Percentiles rank a stretch among this genome's conserved stretches.
These are phyloP conservation scores for Whalleya microplaca DNA, from an alignment of 2,329 filamentous ascomycete species.

Conservation along the genomic window DNA sequence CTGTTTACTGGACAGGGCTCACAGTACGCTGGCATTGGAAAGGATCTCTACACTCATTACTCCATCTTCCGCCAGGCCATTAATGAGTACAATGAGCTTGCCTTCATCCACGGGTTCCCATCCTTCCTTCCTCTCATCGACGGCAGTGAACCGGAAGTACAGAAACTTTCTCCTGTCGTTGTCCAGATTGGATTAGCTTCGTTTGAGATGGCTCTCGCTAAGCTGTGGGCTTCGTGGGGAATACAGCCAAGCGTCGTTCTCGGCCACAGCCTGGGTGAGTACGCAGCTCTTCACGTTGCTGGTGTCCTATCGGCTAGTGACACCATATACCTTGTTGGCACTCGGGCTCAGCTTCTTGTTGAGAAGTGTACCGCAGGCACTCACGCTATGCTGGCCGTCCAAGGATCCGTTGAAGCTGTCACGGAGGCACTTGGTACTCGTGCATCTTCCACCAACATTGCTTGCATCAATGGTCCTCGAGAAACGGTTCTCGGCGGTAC, in stretches of 20 bases:
- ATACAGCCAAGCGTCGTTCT: slow-evolving; percentile 58
- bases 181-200: slow-evolving; percentile 58
- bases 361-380: slow-evolving; percentile 67
- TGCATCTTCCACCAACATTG: slow-evolving; percentile 50
- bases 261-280: slow-evolving; percentile 72
- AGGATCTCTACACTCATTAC: slow-evolving; percentile 52
- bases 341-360: slow-evolving; percentile 67
- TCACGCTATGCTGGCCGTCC: slow-evolving; percentile 61
- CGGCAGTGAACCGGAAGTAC: slow-evolving; percentile 47
- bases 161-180: slow-evolving; percentile 52
- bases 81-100: slow-evolving; percentile 60
- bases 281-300: slow-evolving; percentile 71
- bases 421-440: slow-evolving; percentile 53
- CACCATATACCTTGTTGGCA: slow-evolving; percentile 72
- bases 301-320: slow-evolving; percentile 73
- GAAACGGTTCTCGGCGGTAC: slow-evolving; percentile 73
- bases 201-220: slow-evolving; percentile 61
- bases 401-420: slow-evolving; percentile 55
- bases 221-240: slow-evolving; percentile 60
- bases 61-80: slow-evolving; percentile 55
- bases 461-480: slow-evolving; percentile 76
- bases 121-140: slow-evolving; percentile 57
- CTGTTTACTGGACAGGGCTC: slow-evolving; percentile 62
- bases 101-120: slow-evolving; percentile 56
- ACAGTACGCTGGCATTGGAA: slow-evolving; percentile 55